Percentiles rank a stretch among this genome's conserved stretches.
Conservation (phyloP, 352 stramenopile genomes). For the Phytophthora sansomeana region DNA sequence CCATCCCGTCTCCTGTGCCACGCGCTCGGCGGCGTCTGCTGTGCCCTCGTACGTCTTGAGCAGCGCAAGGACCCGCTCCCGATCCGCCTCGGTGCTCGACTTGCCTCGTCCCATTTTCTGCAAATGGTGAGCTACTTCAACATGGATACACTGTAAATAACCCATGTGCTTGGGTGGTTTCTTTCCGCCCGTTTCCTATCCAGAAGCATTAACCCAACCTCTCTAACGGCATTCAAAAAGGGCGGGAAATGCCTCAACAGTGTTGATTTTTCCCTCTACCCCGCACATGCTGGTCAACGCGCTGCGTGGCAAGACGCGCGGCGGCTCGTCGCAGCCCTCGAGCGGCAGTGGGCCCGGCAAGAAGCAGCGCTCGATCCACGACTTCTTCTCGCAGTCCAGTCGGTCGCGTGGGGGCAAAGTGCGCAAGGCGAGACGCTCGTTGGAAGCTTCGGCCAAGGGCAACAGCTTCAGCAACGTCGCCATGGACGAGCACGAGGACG, state of each 20-base stretch:
- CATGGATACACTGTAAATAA: no score
- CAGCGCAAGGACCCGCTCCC: no score
- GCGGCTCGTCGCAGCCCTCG: constrained; percentile 9
- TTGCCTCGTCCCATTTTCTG: no score
- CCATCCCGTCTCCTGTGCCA: no score
- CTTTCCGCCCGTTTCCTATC: not conserved
- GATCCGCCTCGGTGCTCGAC: no score
- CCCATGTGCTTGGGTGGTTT: not conserved
- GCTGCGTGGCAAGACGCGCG: constrained; percentile 47
- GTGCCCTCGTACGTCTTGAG: no score
- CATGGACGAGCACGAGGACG: constrained; percentile 41
- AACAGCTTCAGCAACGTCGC: constrained; percentile 24
- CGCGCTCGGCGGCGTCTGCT: no score
- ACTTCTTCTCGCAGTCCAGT: constrained; percentile 75
- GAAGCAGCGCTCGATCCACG: constrained; percentile 88
- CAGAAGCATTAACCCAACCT: constrained; percentile 1
- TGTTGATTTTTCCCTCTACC: constrained; percentile 15
- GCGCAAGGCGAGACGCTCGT: constrained; percentile 46
- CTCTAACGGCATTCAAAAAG: constrained; percentile 8
- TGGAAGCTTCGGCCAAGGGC: constrained; percentile 42
- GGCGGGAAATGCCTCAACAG: constrained; percentile 31
- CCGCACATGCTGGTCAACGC: constrained; percentile 45
- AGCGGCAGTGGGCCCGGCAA: constrained; percentile 39
- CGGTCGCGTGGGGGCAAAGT: constrained; percentile 32
- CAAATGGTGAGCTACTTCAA: no score